Percentiles rank a stretch among this genome's conserved stretches.
Evolutionary conservation across 1,284 basidiomycete species (phyloP).

Genomic region (Pseudozyma pruni): DNA sequence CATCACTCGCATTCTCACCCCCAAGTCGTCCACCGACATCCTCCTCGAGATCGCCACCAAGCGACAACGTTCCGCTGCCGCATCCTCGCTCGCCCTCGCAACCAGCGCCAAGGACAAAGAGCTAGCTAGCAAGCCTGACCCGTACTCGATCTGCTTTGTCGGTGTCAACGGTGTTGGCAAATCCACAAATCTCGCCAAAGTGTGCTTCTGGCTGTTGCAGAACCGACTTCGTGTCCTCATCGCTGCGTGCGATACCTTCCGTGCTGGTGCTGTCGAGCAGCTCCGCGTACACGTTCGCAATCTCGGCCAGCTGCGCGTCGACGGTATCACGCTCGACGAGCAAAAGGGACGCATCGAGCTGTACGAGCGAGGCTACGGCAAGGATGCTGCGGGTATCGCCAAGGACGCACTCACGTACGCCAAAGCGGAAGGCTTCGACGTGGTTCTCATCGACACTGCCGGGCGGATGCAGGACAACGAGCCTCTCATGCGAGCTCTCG

Average conservation of each 20-base stretch:
- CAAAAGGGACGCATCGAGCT: constrained; percentile 85
- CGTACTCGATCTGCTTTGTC: constrained; percentile 94
- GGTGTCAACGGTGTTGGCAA: constrained; percentile 99
- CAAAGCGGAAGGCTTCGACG: constrained; percentile 59
- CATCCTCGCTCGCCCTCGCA: constrained; percentile 66
- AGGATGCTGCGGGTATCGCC: constrained; percentile 96
- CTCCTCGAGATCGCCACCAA: constrained; percentile 76
- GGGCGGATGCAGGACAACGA: constrained; percentile 68
- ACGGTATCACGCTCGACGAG: constrained; percentile 49
- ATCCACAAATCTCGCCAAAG: constrained; percentile 96
- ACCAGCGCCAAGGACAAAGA: constrained; percentile 66
- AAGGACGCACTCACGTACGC: constrained; percentile 81
- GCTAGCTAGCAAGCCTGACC: constrained; percentile 73
- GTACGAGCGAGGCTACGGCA: constrained; percentile 96
- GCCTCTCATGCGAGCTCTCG: constrained; percentile 66
- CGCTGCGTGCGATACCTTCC: constrained; percentile 98
- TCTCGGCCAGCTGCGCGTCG: constrained; percentile 78
- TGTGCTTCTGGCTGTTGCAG: constrained; percentile 98
- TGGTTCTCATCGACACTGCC: constrained; percentile 67
- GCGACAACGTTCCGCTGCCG: constrained; percentile 53
- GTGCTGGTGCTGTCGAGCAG: constrained; percentile 98
- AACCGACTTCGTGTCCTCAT: constrained; percentile 93
- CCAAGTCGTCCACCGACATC: constrained; percentile 94
- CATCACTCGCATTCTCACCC: constrained; percentile 92
- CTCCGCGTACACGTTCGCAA: constrained; percentile 95